A percentile compares a stretch with the other conserved stretches of the same genome.
These are phyloP conservation scores for Malus hybrid DNA, from an alignment of 331 rosid species.

Conservation along the genomic window DNA sequence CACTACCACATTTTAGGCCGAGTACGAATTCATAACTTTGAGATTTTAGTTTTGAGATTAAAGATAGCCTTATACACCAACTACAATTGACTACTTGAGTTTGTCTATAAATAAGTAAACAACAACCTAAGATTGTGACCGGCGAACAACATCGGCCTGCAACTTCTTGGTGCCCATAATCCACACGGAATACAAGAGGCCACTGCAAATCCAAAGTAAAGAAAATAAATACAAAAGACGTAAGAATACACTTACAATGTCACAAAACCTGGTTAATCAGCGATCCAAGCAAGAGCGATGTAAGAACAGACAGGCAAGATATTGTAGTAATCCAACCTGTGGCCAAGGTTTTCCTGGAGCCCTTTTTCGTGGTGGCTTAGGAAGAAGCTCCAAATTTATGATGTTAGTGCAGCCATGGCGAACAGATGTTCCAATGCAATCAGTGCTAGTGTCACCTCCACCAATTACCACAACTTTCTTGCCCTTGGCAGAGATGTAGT, in stretches of 20 bases:
- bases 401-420: constrained; percentile 81
- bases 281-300: not conserved
- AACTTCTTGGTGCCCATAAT: constrained; percentile 97
- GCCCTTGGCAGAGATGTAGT: constrained; percentile 88
- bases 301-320: not conserved
- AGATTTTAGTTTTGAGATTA: too few relatives aligned
- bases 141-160: not conserved
- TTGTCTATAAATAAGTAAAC: too few relatives aligned
- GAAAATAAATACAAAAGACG: not conserved
- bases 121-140: too few relatives aligned
- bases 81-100: too few relatives aligned
- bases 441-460: constrained; percentile 99
- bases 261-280: not conserved
- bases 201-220: constrained; percentile 50
- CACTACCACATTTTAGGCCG: too few relatives aligned
- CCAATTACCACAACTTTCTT: constrained; percentile 94
- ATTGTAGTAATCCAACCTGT: constrained; percentile 49
- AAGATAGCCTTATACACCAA: too few relatives aligned
- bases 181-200: constrained; percentile 89
- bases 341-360: constrained; percentile 99
- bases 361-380: constrained; percentile 76
- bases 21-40: too few relatives aligned
- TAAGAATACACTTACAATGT: not conserved
- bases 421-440: constrained; percentile 94
- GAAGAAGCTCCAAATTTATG: constrained; percentile 80